A percentile compares a stretch with the other conserved stretches of the same genome.
Evolutionary conservation across 1,139 yeast species (phyloP).

Genomic region (Trichomonascaceae sp.): DNA sequence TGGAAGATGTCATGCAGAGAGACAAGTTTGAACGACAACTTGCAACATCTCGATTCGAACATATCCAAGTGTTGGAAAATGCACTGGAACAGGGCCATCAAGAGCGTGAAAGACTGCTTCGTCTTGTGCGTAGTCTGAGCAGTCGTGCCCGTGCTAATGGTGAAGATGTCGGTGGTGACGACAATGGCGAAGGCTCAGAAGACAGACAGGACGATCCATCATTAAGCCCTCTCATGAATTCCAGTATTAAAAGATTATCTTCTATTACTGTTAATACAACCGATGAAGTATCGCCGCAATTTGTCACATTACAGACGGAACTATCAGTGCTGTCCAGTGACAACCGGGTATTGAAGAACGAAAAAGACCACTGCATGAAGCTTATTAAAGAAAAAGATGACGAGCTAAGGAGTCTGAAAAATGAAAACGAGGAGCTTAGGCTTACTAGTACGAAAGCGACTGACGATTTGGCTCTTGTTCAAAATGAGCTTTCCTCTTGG

Average conservation of each 20-base stretch:
- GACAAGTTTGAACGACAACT: constrained; percentile 26
- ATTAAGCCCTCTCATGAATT: not conserved
- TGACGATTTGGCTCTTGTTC: constrained; percentile 16
- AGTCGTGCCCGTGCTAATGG: constrained; percentile 16
- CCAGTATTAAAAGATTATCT: not conserved
- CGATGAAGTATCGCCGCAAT: not conserved
- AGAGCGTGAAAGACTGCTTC: constrained; percentile 11
- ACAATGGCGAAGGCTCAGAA: constrained; percentile 7
- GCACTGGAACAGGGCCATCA: constrained; percentile 20
- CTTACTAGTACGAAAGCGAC: constrained; percentile 14
- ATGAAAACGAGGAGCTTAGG: constrained; percentile 17
- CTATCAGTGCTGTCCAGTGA: constrained; percentile 21
- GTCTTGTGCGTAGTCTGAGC: not conserved
- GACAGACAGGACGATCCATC: not conserved
- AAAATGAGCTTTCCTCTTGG: constrained; percentile 15
- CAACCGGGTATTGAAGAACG: constrained; percentile 19
- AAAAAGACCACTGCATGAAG: constrained; percentile 19
- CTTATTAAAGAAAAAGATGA: constrained; percentile 18
- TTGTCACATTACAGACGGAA: constrained; percentile 20
- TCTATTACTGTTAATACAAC: not conserved
- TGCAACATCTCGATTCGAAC: constrained; percentile 21
- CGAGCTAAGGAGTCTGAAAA: constrained; percentile 14
- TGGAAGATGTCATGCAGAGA: constrained; percentile 27
- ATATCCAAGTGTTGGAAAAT: constrained; percentile 22
- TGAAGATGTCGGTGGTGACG: constrained; percentile 12